Evolutionary conservation across 495 filamentous ascomycete species (phyloP).

Genomic region (Aspergillus biplanus): DNA sequence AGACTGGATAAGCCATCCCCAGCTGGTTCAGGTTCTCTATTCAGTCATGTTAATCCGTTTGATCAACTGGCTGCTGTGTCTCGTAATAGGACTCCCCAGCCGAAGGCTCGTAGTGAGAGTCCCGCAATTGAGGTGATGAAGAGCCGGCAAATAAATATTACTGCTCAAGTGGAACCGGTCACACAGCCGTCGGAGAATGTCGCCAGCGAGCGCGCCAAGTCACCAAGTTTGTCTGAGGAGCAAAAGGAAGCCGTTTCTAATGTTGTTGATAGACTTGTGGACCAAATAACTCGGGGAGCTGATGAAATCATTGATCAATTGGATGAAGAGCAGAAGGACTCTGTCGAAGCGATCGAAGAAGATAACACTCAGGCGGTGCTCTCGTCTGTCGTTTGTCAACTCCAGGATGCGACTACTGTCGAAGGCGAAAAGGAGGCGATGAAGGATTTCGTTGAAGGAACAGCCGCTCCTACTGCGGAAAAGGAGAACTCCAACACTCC

Average conservation of each 20-base stretch:
- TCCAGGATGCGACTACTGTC: slow-evolving; percentile 42
- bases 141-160: slow-evolving; percentile 31
- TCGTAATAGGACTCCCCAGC: slow-evolving; percentile 53
- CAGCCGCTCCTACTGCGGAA: slow-evolving; percentile 59
- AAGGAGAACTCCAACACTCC: slow-evolving; percentile 60
- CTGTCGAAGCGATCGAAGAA: slow-evolving; percentile 35
- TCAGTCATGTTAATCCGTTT: slow-evolving; percentile 81
- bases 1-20: slow-evolving; percentile 32
- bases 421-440: slow-evolving; percentile 2
- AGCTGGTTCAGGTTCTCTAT: slow-evolving; percentile 53
- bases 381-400: slow-evolving; percentile 37
- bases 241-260: slow-evolving; percentile 70
- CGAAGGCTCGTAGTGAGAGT: slow-evolving; percentile 44
- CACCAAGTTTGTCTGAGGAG: slow-evolving; percentile 39
- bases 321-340: slow-evolving; percentile 33
- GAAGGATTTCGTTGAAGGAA: slow-evolving; percentile 30
- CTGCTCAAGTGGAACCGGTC: slow-evolving; percentile 25
- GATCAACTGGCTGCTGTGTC: slow-evolving; percentile 74
- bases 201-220: slow-evolving; percentile 31
- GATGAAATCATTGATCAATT: slow-evolving; percentile 65
- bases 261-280: slow-evolving; percentile 69
- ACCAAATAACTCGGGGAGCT: slow-evolving; percentile 69
- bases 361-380: slow-evolving; percentile 39
- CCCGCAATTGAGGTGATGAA: slow-evolving; percentile 36
- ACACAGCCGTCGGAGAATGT: slow-evolving; percentile 17